These are phyloP conservation scores for Aureobasidium melanogenum DNA, from an alignment of 2,329 filamentous ascomycete genomes.

Conservation along the genomic window DNA sequence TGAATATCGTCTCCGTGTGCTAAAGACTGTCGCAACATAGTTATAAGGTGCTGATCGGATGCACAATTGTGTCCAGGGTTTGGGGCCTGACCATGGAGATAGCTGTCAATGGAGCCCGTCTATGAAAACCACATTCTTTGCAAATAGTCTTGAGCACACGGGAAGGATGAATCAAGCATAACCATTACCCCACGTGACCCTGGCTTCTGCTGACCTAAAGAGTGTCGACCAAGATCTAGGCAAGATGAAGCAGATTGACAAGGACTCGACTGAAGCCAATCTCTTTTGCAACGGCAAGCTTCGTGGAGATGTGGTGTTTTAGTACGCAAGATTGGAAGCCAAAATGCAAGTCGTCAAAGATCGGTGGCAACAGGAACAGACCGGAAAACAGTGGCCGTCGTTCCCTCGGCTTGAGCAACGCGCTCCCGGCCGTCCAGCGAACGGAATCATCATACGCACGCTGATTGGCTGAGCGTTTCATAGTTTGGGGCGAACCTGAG, in stretches of 20 bases:
- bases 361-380: constrained; percentile 8
- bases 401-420: background rate
- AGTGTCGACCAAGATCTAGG: background rate
- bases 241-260: background rate
- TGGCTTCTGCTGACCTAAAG: background rate
- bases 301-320: background rate
- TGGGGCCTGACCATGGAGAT: too few relatives aligned
- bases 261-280: background rate
- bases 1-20: too few relatives aligned
- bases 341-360: constrained; percentile 1
- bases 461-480: constrained; percentile 2
- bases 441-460: background rate
- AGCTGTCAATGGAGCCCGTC: too few relatives aligned
- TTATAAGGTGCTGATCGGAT: too few relatives aligned
- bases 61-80: too few relatives aligned
- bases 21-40: too few relatives aligned
- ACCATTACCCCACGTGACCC: background rate
- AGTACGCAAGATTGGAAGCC: background rate
- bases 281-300: background rate
- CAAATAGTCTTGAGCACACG: too few relatives aligned
- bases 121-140: too few relatives aligned
- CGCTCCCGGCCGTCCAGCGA: background rate
- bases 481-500: constrained; percentile 1
- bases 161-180: too few relatives aligned
- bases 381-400: background rate